Evolutionary conservation across 768 basidiomycete species (phyloP).

Genomic region (Kwoniella sp.): DNA sequence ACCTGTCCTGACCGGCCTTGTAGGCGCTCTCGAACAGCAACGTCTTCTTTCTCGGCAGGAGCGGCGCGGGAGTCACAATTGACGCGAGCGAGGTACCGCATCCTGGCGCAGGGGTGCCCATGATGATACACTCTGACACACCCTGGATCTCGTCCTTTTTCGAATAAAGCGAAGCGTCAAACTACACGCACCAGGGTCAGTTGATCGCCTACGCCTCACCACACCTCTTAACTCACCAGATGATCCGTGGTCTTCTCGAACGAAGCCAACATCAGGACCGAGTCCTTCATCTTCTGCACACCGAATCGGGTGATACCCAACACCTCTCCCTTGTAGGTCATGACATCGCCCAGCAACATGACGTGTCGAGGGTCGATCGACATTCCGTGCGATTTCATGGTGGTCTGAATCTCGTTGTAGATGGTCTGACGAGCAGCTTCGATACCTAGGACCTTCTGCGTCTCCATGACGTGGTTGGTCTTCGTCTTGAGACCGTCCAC

Average conservation of each 20-base stretch:
- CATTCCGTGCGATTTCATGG: conserved; percentile 96
- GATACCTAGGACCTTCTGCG: conserved; percentile 90
- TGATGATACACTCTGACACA: conserved; percentile 98
- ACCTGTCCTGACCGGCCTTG: conserved; percentile 27
- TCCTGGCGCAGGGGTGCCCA: conserved; percentile 92
- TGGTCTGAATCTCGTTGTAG: conserved; percentile 94
- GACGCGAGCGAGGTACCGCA: conserved; percentile 80
- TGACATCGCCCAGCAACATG: conserved; percentile 96
- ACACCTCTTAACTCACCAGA: conserved; percentile 51
- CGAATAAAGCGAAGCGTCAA: conserved; percentile 93
- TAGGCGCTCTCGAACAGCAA: conserved; percentile 51
- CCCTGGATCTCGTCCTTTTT: conserved; percentile 93
- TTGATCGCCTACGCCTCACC: not conserved
- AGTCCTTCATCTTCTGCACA: conserved; percentile 98
- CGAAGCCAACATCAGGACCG: conserved; percentile 93
- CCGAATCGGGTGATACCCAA: conserved; percentile 98
- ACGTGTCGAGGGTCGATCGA: conserved; percentile 98
- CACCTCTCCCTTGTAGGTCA: conserved; percentile 99
- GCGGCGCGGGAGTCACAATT: conserved; percentile 50
- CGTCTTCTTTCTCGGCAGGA: conserved; percentile 40
- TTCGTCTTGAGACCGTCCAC: conserved; percentile 87
- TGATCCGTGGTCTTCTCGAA: conserved; percentile 99
- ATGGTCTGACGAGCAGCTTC: conserved; percentile 92
- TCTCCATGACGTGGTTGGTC: conserved; percentile 96
- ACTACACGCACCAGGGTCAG: conserved; percentile 46